Evolutionary conservation across 805 yeast species (phyloP), one percentile per base, ranked within the genome.

Genomic region (Myxozyma neglecta): DNA sequence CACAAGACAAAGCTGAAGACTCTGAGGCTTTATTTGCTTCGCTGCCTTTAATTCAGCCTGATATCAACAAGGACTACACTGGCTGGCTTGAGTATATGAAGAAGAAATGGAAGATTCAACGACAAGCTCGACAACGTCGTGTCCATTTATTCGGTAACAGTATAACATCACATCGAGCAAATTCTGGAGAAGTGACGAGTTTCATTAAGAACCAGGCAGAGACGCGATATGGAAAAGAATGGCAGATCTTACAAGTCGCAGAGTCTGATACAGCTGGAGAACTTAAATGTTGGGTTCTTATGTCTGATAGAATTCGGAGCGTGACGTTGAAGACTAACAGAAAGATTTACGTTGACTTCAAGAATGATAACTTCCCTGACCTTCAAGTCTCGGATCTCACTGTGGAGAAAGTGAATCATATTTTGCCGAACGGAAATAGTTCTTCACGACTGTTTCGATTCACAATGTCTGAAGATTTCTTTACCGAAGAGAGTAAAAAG

Each of bases 241-340:
- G 99, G 99, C 90, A 91, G 64, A 80, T 94, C 42, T 73, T 94
- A 40, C 91, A 90, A 68, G 85, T 89, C 69, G 82, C 82, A 62
- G 69, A 74, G 9, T 85, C 86, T 46, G 78, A 79, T 0, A 73
- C 69, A 45, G 87, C 90, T 0, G 98, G 97, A n/a, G 87, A 83
- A 54, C 77, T 93, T 36, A 86, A 84, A 60, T 97, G 89, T 0
- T 83, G 79, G 70, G 90, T 86, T 0, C 71, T 82, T 64, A 84
- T 91, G 43, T 84, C 85, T 66, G 86, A 85, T 11, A 87, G 85
- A 69, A 80, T 94, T 24, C 97, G 90, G 71, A 79, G 84, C 3
- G 81, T 93, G 56, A 81, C 81, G 37, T 82, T 94, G 68, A 87
- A 83, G 65, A 84, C 93, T 7, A 92, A 94, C 0, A 87, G 90